These are phyloP conservation scores for Arxiozyma telluris DNA, from an alignment of 1,139 yeast species.

Conservation along the genomic window DNA sequence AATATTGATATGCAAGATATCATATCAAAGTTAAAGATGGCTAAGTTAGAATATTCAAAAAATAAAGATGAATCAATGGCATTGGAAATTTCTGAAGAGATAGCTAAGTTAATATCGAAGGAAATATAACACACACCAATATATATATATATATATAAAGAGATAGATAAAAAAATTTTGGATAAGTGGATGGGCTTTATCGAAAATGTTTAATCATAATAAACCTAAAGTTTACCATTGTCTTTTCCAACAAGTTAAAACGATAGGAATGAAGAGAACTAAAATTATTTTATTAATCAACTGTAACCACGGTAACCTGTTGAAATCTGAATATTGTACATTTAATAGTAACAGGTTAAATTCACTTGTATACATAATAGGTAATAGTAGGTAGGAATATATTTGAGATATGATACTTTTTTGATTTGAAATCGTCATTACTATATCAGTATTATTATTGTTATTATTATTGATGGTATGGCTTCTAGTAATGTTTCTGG, in stretches of 20 bases:
- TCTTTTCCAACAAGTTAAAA: slow-evolving; percentile 23
- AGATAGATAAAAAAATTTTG: too few relatives aligned
- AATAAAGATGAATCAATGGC: slow-evolving; percentile 20
- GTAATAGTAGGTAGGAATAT: slow-evolving; percentile 32
- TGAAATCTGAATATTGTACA: slow-evolving; percentile 37
- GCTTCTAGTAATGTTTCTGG: slow-evolving; percentile 8
- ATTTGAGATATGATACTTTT: slow-evolving; percentile 36
- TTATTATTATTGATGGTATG: too few relatives aligned
- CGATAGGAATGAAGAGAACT: slow-evolving; percentile 28
- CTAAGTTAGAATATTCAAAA: slow-evolving; percentile 16
- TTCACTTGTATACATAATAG: slow-evolving; percentile 42
- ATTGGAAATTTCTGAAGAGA: slow-evolving; percentile 21
- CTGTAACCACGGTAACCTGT: slow-evolving; percentile 18
- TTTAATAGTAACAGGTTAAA: slow-evolving; percentile 45
- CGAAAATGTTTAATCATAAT: not conserved
- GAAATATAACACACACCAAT: not conserved
- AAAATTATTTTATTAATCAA: slow-evolving; percentile 20
- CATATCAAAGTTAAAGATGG: slow-evolving; percentile 15
- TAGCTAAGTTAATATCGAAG: slow-evolving; percentile 12
- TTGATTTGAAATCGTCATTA: not conserved
- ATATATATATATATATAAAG: not conserved
- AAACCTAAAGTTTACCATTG: not conserved
- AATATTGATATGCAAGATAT: slow-evolving; percentile 10
- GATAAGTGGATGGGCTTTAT: not conserved
- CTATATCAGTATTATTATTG: not conserved